Percentiles rank a stretch among this genome's conserved stretches.
Conservation (phyloP, 805 yeast species). For the Pichia deserticola region DNA sequence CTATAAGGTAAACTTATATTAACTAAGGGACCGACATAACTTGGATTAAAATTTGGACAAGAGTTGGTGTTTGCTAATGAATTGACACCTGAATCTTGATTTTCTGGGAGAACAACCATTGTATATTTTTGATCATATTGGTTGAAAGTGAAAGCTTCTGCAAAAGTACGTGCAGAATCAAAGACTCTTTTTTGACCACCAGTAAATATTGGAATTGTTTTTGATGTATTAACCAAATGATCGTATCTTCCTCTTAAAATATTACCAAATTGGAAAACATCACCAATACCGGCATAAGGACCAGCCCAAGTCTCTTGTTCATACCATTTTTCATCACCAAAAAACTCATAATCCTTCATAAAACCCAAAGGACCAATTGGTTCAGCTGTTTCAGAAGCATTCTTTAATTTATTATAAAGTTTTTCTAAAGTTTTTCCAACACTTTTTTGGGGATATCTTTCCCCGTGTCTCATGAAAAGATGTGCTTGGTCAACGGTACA, state of each 20-base stretch:
- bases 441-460: not conserved
- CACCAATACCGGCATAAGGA: slow-evolving; percentile 43
- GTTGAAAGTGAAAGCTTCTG: slow-evolving; percentile 48
- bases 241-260: slow-evolving; percentile 42
- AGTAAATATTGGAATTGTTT: slow-evolving; percentile 41
- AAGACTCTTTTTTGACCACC: slow-evolving; percentile 46
- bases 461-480: not conserved
- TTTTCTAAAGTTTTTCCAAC: not conserved
- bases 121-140: slow-evolving; percentile 31
- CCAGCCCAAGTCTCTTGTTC: slow-evolving; percentile 36
- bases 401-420: not conserved
- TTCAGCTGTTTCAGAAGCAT: too few relatives aligned
- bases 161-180: slow-evolving; percentile 45
- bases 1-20: not conserved
- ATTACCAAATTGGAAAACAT: slow-evolving; percentile 41
- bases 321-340: not conserved
- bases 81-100: slow-evolving; percentile 42
- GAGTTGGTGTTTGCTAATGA: slow-evolving; percentile 44
- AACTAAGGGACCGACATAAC: not conserved
- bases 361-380: too few relatives aligned
- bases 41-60: slow-evolving; percentile 27
- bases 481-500: not conserved
- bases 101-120: slow-evolving; percentile 39
- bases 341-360: too few relatives aligned
- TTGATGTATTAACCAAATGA: slow-evolving; percentile 33